Percentiles rank a stretch among this genome's conserved stretches.
Conservation (phyloP, 306 rosid genomes). For the Pachyrhizus erosus region DNA sequence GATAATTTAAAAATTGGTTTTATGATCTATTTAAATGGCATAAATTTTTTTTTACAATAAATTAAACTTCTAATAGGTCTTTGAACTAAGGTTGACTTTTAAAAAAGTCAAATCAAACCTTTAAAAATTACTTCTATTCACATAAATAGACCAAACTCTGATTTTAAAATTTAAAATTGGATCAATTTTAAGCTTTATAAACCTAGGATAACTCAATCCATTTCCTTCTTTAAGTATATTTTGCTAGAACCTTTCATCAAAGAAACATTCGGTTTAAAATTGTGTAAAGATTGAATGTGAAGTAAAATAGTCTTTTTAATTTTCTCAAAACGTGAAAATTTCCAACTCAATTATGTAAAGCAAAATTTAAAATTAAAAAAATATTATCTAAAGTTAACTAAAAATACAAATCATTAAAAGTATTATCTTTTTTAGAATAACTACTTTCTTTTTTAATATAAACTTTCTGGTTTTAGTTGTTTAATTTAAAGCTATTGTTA, state of each 20-base stretch:
- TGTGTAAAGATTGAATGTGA: background rate
- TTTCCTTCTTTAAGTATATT: no score
- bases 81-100: no score
- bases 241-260: no score
- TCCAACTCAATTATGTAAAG: background rate
- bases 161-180: no score
- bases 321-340: background rate
- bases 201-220: no score
- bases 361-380: background rate
- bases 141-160: background rate
- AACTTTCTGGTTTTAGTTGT: background rate
- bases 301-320: background rate
- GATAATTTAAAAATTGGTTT: no score
- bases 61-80: no score
- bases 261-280: background rate
- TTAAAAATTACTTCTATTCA: no score
- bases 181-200: background rate
- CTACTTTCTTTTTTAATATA: background rate
- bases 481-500: background rate
- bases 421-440: background rate
- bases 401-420: no score
- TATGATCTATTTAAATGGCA: no score
- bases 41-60: no score
- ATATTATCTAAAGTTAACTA: background rate
- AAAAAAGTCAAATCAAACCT: no score